phyloP scores from a whole-genome alignment of 306 rosid genomes.

The Glycine soja region DNA sequence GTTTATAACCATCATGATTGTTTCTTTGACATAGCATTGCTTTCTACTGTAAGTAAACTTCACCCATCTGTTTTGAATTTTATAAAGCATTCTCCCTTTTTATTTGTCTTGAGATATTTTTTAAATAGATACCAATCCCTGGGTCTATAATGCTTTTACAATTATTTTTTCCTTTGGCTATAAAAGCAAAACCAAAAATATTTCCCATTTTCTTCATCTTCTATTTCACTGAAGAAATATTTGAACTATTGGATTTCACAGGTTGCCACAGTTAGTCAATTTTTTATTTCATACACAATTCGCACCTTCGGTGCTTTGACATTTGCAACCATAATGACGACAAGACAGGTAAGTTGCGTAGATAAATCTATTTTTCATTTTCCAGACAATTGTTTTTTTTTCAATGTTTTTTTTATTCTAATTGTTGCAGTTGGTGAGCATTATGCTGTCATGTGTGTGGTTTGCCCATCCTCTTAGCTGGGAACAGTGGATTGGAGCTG shows the following conservation, averaged over 20 bases:
- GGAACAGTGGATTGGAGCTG: constrained; percentile 93
- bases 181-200: constrained; percentile 2
- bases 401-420: constrained; percentile 31
- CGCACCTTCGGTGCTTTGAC: constrained; percentile 94
- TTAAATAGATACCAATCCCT: not conserved
- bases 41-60: constrained; percentile 78
- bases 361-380: constrained; percentile 4
- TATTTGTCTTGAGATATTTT: not conserved
- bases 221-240: constrained; percentile 33
- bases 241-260: constrained; percentile 46
- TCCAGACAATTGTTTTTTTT: not conserved
- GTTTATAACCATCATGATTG: constrained; percentile 80
- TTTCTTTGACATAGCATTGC: constrained; percentile 80
- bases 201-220: constrained; percentile 13
- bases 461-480: constrained; percentile 90
- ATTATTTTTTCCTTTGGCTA: not conserved
- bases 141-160: not conserved
- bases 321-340: constrained; percentile 98
- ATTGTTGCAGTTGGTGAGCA: constrained; percentile 80
- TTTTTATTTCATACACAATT: constrained; percentile 96
- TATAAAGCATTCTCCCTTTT: not conserved
- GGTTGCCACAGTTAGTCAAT: constrained; percentile 94
- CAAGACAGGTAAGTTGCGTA: constrained; percentile 79
- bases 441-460: constrained; percentile 88
- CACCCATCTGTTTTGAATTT: constrained; percentile 21